phyloP scores from a whole-genome alignment of 495 filamentous ascomycete genomes.

The Apodospora peruviana region DNA sequence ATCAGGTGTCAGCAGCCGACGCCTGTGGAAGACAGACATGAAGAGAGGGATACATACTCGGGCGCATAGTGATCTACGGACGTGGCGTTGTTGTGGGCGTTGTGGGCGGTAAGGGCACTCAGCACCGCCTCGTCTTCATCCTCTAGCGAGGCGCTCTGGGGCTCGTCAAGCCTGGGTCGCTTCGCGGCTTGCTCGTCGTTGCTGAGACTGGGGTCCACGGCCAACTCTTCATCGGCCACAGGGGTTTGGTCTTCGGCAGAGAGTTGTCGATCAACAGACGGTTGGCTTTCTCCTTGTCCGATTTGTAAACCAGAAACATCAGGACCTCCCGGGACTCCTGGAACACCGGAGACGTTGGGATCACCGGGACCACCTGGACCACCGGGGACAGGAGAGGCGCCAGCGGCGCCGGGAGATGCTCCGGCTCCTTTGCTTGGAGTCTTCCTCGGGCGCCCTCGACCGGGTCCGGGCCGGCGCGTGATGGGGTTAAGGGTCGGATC shows the following conservation, averaged over 20 bases:
- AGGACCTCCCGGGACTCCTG: constrained; percentile 3
- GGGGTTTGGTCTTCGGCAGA: constrained; percentile 16
- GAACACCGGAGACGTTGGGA: background rate
- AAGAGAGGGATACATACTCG: constrained; percentile 26
- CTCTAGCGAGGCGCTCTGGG: constrained; percentile 17
- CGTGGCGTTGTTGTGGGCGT: constrained; percentile 30
- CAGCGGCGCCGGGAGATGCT: background rate
- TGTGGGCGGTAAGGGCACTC: constrained; percentile 32
- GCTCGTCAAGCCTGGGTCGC: constrained; percentile 31
- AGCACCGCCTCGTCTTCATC: constrained; percentile 37
- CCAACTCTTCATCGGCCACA: constrained; percentile 15
- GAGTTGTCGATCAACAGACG: background rate
- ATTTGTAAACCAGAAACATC: constrained; percentile 5
- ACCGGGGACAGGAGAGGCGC: background rate
- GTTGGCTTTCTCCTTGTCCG: constrained; percentile 5
- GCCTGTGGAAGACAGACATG: background rate
- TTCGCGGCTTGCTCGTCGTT: constrained; percentile 27
- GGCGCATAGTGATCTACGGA: constrained; percentile 27
- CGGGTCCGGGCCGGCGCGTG: constrained; percentile 43
- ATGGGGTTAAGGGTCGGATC: constrained; percentile 45
- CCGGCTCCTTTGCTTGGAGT: background rate
- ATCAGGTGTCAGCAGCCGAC: constrained; percentile 12
- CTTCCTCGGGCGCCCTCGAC: constrained; percentile 42
- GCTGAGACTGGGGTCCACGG: constrained; percentile 25
- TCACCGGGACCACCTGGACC: background rate